Evolutionary conservation across 2,329 filamentous ascomycete species (phyloP).

Genomic region (Neofusicoccum parvum): DNA sequence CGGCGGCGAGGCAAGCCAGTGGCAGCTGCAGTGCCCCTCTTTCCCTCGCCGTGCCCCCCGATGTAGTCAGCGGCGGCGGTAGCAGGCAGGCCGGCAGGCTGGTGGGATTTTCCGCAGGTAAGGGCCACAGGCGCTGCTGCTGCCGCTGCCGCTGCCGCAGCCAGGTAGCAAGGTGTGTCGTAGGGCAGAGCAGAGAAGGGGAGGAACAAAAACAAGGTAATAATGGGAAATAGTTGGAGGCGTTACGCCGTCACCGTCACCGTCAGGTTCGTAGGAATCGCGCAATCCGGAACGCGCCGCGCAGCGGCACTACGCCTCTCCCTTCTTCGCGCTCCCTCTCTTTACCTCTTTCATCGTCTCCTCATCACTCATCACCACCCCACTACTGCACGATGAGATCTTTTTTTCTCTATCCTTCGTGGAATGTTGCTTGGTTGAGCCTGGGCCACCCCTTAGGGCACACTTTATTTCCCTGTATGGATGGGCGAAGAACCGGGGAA

Average conservation of each 20-base stretch:
- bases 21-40: slow-evolving; percentile 12
- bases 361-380: neutral
- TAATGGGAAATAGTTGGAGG: too few species aligned
- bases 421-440: too few species aligned
- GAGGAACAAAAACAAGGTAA: neutral
- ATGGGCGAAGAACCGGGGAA: neutral
- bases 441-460: too few species aligned
- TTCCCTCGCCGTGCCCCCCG: neutral
- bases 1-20: neutral
- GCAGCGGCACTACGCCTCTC: neutral
- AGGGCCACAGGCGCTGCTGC: neutral
- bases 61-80: slow-evolving; percentile 5
- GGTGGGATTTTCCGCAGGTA: neutral
- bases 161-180: too few species aligned
- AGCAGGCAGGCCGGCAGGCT: neutral
- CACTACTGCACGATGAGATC: neutral
- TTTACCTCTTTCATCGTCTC: neutral
- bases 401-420: neutral
- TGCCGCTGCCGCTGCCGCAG: too few species aligned
- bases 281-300: slow-evolving; percentile 13
- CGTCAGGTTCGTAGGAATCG: slow-evolving; percentile 1
- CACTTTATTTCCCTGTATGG: neutral
- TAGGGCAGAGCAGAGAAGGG: neutral
- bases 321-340: neutral
- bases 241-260: neutral